A percentile compares a stretch with the other conserved stretches of the same genome.
Conservation (phyloP, 495 filamentous ascomycete genomes). For the Podospora australis region DNA sequence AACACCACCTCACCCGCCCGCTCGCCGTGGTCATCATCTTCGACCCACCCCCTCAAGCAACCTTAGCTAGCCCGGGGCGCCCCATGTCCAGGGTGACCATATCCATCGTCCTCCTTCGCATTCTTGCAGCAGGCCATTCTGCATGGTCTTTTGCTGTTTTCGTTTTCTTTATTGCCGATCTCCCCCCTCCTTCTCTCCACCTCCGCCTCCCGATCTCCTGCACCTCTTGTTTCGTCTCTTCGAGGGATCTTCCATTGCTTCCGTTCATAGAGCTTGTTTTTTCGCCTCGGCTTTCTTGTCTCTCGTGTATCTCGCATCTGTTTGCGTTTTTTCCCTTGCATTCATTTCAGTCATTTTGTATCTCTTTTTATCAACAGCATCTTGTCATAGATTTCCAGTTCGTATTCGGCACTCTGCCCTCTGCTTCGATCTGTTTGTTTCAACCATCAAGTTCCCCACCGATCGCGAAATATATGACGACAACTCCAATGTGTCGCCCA, state of each 20-base stretch:
- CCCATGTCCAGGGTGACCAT: too few species aligned
- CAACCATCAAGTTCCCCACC: not conserved
- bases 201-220: too few species aligned
- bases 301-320: not conserved
- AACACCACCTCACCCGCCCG: not conserved
- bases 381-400: too few species aligned
- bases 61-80: not conserved
- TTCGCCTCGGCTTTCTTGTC: not conserved
- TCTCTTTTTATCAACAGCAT: not conserved
- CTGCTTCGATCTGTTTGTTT: not conserved
- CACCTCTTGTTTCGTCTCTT: not conserved
- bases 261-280: not conserved
- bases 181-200: not conserved
- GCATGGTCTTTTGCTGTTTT: not conserved
- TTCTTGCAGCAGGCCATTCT: too few species aligned
- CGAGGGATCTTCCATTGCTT: not conserved
- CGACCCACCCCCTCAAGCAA: not conserved
- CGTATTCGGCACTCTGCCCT: not conserved
- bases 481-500: conserved; percentile 28
- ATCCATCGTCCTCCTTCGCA: too few species aligned
- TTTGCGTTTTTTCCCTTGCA: not conserved
- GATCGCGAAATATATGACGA: not conserved
- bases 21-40: conserved; percentile 3
- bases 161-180: not conserved
- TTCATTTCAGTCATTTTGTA: not conserved